Evolutionary conservation across 495 filamentous ascomycete species (phyloP).

Genomic region (Alectoria sarmentosa): DNA sequence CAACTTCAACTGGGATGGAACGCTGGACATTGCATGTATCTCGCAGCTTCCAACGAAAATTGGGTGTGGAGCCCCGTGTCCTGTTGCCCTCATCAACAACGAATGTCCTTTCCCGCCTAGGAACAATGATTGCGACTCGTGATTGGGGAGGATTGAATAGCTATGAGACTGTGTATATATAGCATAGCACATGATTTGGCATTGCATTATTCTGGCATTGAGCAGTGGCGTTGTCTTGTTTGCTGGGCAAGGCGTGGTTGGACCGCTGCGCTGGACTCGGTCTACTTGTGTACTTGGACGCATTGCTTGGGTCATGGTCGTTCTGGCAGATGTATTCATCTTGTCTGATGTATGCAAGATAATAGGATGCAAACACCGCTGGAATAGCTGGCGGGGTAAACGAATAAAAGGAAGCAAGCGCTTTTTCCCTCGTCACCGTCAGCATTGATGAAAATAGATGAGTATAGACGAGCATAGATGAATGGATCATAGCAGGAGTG

Average conservation of each 20-base stretch:
- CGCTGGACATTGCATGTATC: conserved; percentile 20
- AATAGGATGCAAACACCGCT: neutral
- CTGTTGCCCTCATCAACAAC: neutral
- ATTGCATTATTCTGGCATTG: neutral
- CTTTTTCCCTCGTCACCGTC: neutral
- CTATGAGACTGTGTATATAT: neutral
- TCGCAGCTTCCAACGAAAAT: conserved; percentile 6
- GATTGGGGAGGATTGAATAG: neutral
- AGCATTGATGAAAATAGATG: no score
- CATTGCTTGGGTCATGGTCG: neutral
- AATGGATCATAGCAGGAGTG: neutral
- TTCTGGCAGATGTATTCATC: neutral
- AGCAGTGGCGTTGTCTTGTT: neutral
- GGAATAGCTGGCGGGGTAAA: neutral
- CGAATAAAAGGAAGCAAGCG: neutral
- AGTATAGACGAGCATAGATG: no score
- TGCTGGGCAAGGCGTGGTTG: neutral
- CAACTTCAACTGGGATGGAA: conserved; percentile 18
- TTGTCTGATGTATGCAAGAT: neutral
- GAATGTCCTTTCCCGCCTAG: neutral
- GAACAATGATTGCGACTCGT: neutral
- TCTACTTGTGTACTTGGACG: neutral
- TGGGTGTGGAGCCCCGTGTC: neutral
- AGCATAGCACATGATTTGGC: neutral
- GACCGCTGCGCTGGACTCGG: conserved; percentile 1